Conservation (phyloP, 768 basidiomycete species). For the Pleurotus platypus region DNA sequence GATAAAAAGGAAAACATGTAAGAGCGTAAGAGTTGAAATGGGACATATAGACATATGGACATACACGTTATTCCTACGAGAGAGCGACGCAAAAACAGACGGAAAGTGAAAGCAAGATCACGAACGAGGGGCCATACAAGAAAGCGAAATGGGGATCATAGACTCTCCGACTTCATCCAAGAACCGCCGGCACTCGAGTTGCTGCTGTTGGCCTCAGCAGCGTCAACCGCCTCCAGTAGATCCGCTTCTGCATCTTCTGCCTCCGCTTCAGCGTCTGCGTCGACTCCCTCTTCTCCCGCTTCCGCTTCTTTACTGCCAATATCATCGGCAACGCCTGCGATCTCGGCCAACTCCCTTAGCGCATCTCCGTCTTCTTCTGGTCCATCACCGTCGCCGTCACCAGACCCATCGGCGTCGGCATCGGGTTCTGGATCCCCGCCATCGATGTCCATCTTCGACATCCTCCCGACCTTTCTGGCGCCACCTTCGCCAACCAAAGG, state of each 20-base stretch:
- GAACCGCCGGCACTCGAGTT: conserved; percentile 21
- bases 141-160: background rate
- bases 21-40: too few relatives aligned
- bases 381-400: conserved; percentile 16
- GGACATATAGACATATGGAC: too few relatives aligned
- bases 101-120: background rate
- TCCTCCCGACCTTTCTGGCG: conserved; percentile 7
- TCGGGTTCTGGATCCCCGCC: conserved; percentile 15
- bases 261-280: conserved; percentile 28
- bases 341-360: conserved; percentile 11
- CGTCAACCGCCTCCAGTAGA: conserved; percentile 48
- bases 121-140: background rate
- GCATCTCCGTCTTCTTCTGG: conserved; percentile 8
- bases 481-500: conserved; percentile 11
- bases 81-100: background rate
- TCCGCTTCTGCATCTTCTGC: conserved; percentile 39
- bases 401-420: conserved; percentile 16
- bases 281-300: conserved; percentile 16
- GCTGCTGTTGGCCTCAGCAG: conserved; percentile 41
- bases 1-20: too few relatives aligned
- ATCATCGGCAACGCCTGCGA: conserved; percentile 28
- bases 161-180: conserved; percentile 13
- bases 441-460: conserved; percentile 16
- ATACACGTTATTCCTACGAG: too few relatives aligned
- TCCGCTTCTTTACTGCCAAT: conserved; percentile 12